Evolutionary conservation across 805 yeast genomes (phyloP), one percentile per base, ranked within the genome.

Genomic region (Yarrowia hollandica): DNA sequence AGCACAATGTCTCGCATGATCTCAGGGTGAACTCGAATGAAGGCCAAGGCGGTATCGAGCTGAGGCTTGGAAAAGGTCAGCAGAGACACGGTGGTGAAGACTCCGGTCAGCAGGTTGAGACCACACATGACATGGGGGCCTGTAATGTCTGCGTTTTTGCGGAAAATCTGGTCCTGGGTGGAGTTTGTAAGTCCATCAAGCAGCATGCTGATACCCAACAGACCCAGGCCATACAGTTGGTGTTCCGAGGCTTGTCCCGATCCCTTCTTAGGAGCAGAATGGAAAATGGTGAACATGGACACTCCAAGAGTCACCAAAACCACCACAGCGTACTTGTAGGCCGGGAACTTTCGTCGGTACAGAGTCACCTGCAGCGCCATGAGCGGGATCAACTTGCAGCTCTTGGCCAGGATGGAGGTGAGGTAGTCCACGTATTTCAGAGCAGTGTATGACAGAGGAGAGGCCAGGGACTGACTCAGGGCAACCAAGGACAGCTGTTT

Each of bases 381-480:
- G n/a, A 92, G 96, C 0, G 99, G 99, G 19, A 94, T 82, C 71
- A 94, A 78, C 67, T 94, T 94, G 70, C 98, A 92, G 59, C 96
- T 86, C 69, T 94, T 94, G 16, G 97, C 96, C 62, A 94, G 78
- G 63, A 92, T 79, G 65, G 82, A 86, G 0, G 95, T 86, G 67
- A 94, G 74, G 68, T 88, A 94, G 68, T 89, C 96, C 28, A 94
- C 92, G 69, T 92, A 89, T 52, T 80, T 77, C 61, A 92, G 74
- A 16, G 96, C 82, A 38, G 84, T 80, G 62, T 89, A 84, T 1
- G 96, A 94, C 42, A 94, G 72, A 5, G 97, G 97, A 1, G 91
- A 80, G 0, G 96, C 83, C 22, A 91, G 66, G 19, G 95, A 83
- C 65, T 91, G 92, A 8, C 96, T 82, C 2, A 84, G 60, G 7